Evolutionary conservation across 352 stramenopile genomes (phyloP).

Genomic region (Phytophthora sojae): DNA sequence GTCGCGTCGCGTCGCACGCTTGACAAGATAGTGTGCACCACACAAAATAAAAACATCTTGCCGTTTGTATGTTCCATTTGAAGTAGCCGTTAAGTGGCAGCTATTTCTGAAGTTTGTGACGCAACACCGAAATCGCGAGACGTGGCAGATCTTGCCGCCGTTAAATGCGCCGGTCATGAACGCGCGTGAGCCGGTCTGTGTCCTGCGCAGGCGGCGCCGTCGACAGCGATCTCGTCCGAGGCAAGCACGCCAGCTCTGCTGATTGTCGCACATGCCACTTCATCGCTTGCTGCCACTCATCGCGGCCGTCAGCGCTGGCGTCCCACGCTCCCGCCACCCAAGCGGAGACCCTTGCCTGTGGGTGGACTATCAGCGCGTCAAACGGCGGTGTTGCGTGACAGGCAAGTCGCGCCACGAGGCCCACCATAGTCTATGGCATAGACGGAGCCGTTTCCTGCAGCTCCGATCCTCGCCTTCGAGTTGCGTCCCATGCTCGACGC

Average conservation of each 20-base stretch:
- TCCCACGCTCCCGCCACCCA: conserved; percentile 19
- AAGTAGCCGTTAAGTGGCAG: background rate
- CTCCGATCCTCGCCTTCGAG: conserved; percentile 2
- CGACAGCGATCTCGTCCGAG: conserved; percentile 15
- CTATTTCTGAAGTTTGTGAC: conserved; percentile 33
- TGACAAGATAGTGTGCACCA: conserved; percentile 6
- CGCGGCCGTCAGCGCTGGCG: conserved; percentile 12
- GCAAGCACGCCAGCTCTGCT: conserved; percentile 13
- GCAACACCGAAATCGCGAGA: conserved; percentile 26
- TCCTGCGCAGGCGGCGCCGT: conserved; percentile 2
- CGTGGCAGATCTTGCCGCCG: conserved; percentile 17
- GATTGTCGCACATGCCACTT: conserved; percentile 21
- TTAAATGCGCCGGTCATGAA: conserved; percentile 12
- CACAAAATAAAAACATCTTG: conserved; percentile 1
- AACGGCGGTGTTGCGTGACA: conserved; percentile 23
- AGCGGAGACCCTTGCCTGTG: background rate
- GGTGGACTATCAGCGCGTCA: conserved; percentile 16
- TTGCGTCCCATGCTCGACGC: conserved; percentile 14
- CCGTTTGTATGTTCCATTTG: conserved; percentile 3
- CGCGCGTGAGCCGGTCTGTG: background rate
- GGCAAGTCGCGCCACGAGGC: conserved; percentile 22
- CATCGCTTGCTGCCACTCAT: background rate
- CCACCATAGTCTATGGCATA: too few species aligned
- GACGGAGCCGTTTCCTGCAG: conserved; percentile 14
- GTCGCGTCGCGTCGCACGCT: conserved; percentile 11